Base-by-base conservation (phyloP, 2,329 filamentous ascomycete genomes). In the Annulohypoxylon truncatum region DNA sequence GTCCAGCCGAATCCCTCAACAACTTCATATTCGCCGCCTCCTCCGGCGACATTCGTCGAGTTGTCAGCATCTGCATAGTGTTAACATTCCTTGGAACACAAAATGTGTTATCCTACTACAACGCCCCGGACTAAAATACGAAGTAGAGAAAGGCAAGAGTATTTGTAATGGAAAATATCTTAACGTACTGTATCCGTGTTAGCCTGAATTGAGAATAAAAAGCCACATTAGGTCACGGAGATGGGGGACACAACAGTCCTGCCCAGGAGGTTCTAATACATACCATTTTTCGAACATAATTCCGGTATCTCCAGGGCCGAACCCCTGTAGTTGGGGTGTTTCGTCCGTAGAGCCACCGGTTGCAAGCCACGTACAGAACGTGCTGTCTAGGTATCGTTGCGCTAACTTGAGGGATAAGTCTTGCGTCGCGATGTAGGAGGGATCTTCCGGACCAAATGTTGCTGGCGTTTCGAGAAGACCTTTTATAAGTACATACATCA, bases 1-100 rank as follows among this genome's bases (percentile, higher is more conserved):
- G 86, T 87, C 89, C 89, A 92, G 5, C 89, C 89, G 70, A 92
- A 92, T 0, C 89, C 89, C 77, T 90, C 87, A 2, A 90, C 89
- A 4, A 91, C 89, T 57, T 86, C 83, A 75, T 91, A 91, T 80
- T 91, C 89, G 68, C 89, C 89, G 4, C 89, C 89, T 5, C 87
- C 80, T 26, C 89, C 89, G 1, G 86, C 87, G 0, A 83, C 84
- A 67, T 90, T 89, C 47, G 83, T 87, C 6, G 84, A 78, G 61
- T 85, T 85, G 69, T 90, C 87, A 10, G 80, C 81, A 73, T 91
- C 67, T 69, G 15, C 9, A 9, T 33, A 9, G 1, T 29, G 57
- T 69, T 60, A 69, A 33, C 46, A 51, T 50, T 8, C 6, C 7
- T 10, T n/a, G 5, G 28, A 31, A 10, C 15, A 5, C 7, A 2